Conservation (phyloP, 768 basidiomycete species). For the Macrolepiota dolichaula region DNA sequence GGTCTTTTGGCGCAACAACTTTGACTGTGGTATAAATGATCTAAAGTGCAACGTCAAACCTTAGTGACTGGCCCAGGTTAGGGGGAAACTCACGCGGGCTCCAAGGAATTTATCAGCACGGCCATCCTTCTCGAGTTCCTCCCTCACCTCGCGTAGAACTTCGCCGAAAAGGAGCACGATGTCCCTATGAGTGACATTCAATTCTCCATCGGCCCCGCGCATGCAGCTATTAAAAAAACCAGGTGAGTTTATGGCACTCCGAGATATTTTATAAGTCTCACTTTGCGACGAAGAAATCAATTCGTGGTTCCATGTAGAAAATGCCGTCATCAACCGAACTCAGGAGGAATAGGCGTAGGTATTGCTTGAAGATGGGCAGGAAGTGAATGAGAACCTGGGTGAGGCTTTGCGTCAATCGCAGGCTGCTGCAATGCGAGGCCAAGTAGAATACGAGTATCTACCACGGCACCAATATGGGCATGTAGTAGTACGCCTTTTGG, state of each 20-base stretch:
- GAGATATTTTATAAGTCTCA: conserved; percentile 24
- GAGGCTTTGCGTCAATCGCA: conserved; percentile 30
- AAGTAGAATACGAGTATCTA: conserved; percentile 50
- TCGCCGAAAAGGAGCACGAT: conserved; percentile 54
- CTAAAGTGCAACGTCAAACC: background rate
- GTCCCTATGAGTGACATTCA: conserved; percentile 55
- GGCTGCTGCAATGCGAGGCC: conserved; percentile 54
- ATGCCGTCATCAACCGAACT: conserved; percentile 69
- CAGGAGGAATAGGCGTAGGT: conserved; percentile 59
- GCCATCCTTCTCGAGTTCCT: conserved; percentile 45
- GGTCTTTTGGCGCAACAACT: conserved; percentile 47
- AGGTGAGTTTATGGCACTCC: background rate
- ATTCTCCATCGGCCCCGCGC: conserved; percentile 51
- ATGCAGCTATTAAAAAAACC: conserved; percentile 42
- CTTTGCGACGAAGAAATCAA: conserved; percentile 57
- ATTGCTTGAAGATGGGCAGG: conserved; percentile 55
- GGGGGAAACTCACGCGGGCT: conserved; percentile 43
- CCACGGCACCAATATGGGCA: conserved; percentile 74
- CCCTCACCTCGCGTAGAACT: conserved; percentile 50
- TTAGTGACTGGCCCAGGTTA: background rate
- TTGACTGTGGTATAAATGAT: conserved; percentile 29
- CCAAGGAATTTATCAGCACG: conserved; percentile 63
- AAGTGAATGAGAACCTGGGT: conserved; percentile 44
- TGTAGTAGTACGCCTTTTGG: conserved; percentile 78
- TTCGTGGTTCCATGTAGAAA: conserved; percentile 64